Conservation (phyloP, 1,139 yeast species). For the Nakaseomyces uthaithaninus region DNA sequence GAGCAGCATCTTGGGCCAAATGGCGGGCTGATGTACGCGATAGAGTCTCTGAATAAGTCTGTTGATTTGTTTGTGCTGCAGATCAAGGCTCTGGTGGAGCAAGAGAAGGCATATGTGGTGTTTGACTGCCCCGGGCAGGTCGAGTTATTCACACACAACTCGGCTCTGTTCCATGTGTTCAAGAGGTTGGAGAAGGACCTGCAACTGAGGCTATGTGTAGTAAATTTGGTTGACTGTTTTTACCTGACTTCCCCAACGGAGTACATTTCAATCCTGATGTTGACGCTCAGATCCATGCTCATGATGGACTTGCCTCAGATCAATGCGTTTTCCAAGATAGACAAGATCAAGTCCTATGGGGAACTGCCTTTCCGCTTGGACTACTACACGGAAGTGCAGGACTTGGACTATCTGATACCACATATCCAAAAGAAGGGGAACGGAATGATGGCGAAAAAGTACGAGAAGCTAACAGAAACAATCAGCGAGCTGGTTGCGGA, state of each 20-base stretch:
- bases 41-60: slow-evolving; percentile 55
- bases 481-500: slow-evolving; percentile 82
- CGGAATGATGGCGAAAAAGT: slow-evolving; percentile 47
- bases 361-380: slow-evolving; percentile 66
- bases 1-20: slow-evolving; percentile 83
- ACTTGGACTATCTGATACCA: slow-evolving; percentile 61
- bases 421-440: slow-evolving; percentile 53
- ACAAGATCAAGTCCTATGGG: slow-evolving; percentile 63
- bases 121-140: slow-evolving; percentile 99
- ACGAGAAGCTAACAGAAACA: slow-evolving; percentile 62
- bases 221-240: slow-evolving; percentile 78
- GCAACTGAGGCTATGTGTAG: slow-evolving; percentile 73
- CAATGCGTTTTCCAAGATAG: slow-evolving; percentile 87
- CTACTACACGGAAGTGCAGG: slow-evolving; percentile 88
- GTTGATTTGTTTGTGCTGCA: slow-evolving; percentile 54
- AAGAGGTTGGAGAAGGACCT: slow-evolving; percentile 57
- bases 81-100: slow-evolving; percentile 48
- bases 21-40: slow-evolving; percentile 86
- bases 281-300: slow-evolving; percentile 86
- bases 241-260: slow-evolving; percentile 83
- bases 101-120: slow-evolving; percentile 60
- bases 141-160: slow-evolving; percentile 86
- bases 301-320: slow-evolving; percentile 89
- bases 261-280: slow-evolving; percentile 72
- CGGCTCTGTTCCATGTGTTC: slow-evolving; percentile 69